Evolutionary conservation across 331 rosid species (phyloP).

Genomic region (Stylosanthes scabra): DNA sequence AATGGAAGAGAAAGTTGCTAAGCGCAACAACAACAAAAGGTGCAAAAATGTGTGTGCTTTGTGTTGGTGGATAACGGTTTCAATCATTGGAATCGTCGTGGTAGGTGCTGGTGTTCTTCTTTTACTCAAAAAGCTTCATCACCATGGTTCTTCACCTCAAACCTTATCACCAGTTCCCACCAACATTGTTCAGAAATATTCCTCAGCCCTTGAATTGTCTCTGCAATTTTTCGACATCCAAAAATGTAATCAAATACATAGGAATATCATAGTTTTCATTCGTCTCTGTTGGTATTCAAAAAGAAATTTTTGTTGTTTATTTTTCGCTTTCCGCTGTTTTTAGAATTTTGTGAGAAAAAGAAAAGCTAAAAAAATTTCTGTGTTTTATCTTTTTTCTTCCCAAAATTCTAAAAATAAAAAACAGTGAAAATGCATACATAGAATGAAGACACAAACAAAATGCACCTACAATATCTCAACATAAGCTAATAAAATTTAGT

Average conservation of each 20-base stretch:
- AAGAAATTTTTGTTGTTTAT: too few species aligned
- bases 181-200: slow-evolving; percentile 44
- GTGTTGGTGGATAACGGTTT: slow-evolving; percentile 44
- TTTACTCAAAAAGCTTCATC: slow-evolving; percentile 28
- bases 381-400: not conserved
- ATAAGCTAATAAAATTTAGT: too few species aligned
- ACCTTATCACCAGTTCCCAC: slow-evolving; percentile 20
- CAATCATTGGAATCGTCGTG: slow-evolving; percentile 41
- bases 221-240: slow-evolving; percentile 56
- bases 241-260: slow-evolving; percentile 39
- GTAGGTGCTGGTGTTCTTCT: slow-evolving; percentile 38
- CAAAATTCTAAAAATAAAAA: too few species aligned
- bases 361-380: not conserved
- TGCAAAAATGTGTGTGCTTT: slow-evolving; percentile 23
- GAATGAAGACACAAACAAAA: too few species aligned
- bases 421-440: too few species aligned
- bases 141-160: slow-evolving; percentile 2
- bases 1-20: slow-evolving; percentile 39
- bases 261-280: not conserved
- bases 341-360: too few species aligned
- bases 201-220: slow-evolving; percentile 47
- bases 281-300: not conserved
- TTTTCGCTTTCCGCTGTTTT: too few species aligned
- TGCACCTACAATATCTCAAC: too few species aligned
- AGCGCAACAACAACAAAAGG: slow-evolving; percentile 20